Conservation (phyloP, 208 protist genomes). For the Strigomonas culicis region DNA sequence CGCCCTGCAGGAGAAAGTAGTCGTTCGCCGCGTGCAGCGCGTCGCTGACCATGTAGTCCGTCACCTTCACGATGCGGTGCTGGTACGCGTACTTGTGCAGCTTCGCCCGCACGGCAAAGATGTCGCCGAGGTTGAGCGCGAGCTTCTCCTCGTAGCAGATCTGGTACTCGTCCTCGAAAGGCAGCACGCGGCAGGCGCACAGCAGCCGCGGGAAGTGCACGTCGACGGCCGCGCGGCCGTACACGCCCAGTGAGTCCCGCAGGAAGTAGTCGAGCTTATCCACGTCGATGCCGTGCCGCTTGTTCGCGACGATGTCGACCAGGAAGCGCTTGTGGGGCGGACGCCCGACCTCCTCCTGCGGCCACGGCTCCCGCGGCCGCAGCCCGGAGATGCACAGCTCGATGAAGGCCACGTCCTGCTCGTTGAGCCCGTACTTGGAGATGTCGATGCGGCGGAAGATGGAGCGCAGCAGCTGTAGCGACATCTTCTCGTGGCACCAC, state of each 20-base stretch:
- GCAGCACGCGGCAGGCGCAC: constrained; percentile 72
- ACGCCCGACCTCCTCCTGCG: constrained; percentile 20
- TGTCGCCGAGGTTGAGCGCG: constrained; percentile 88
- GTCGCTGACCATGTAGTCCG: constrained; percentile 95
- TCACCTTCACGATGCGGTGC: constrained; percentile 91
- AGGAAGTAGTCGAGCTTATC: constrained; percentile 97
- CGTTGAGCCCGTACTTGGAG: constrained; percentile 33
- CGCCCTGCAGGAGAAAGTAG: constrained; percentile 40
- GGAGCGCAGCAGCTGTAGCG: constrained; percentile 50
- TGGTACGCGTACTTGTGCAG: constrained; percentile 96
- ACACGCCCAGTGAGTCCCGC: constrained; percentile 91
- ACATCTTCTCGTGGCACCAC: constrained; percentile 87
- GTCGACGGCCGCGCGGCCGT: constrained; percentile 80
- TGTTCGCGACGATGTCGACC: constrained; percentile 85
- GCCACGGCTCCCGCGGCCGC: constrained; percentile 44
- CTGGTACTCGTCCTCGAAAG: constrained; percentile 77
- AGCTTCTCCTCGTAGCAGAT: constrained; percentile 69
- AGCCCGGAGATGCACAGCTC: constrained; percentile 22
- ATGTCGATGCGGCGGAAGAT: constrained; percentile 38
- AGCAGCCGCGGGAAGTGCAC: constrained; percentile 83
- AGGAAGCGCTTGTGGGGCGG: constrained; percentile 36
- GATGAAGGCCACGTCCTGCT: constrained; percentile 61
- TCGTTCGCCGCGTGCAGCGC: constrained; percentile 74
- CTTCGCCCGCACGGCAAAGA: constrained; percentile 95
- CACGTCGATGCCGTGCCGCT: constrained; percentile 95